Evolutionary conservation across 2,329 filamentous ascomycete species (phyloP), one percentile per base, ranked within the genome.

Genomic region (Gaeumannomyces tritici): DNA sequence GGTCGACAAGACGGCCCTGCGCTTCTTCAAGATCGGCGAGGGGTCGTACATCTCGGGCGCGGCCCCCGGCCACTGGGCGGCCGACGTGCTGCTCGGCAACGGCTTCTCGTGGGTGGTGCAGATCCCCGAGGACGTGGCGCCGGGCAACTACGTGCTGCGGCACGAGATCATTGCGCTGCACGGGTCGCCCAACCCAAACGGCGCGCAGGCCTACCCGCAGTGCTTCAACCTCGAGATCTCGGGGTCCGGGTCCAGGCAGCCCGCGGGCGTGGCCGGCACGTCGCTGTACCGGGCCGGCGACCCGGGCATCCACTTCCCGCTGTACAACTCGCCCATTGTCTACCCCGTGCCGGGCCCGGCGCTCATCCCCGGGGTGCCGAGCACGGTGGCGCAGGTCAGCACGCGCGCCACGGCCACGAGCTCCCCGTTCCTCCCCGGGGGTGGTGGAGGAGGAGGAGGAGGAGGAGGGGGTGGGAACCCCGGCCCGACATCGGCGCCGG

Each of bases 191-290:
- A 70, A 73, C 24, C 63, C 66, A 28, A 70, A 77, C 64, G 79
- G 78, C 12, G 77, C 79, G 33, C 80, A 82, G 72, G 78, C 79
- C 68, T 82, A 82, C 69, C 79, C 80, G 33, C 79, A 81, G 66
- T 82, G 84, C 70, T 74, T 85, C 72, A 86, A 87, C 75, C 70
- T 87, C 63, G 75, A 82, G 66, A 75, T 87, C 65, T 79, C 76
- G 31, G 80, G 83, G 60, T 72, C 73, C 57, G 81, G 82, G 9
- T 33, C 61, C 11, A 28, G 21, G 47, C 61, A 62, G 28, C 61
- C 61, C 35, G 28, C 57, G 47, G 61, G 61, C 29, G 61, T 62
- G 27, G 57, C 57, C 26, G 61, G 61, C n/a, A 62, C 61, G 26
- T 26, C 29, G 35, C 57, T 62, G 2, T 75, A 77, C 65, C 69